Base-by-base conservation (phyloP, 441 rosid species). In the Euphorbia schlechtendalii region DNA sequence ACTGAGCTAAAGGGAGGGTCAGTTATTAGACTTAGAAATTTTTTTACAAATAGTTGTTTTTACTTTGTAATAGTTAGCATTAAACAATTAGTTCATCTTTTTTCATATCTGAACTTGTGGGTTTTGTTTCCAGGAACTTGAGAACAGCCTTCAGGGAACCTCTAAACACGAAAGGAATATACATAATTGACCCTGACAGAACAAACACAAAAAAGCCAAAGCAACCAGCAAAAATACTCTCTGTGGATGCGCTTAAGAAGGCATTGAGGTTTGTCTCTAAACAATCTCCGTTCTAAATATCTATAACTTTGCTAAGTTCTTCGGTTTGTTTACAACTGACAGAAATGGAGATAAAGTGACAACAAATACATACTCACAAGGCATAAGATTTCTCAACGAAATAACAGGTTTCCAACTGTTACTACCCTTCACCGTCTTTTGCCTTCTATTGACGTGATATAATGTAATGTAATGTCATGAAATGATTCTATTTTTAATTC, bases 1-100 rank as follows among this genome's bases (percentile, higher is more conserved):
- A 71, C 86, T 62, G 92, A 91, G 79, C 85, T 91, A 70, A 86
- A 85, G 77, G 98, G 96, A 80, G 96, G 98, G 98, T 91, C 82
- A 20, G 90, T 64, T n/a, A 71, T 61, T 69, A 57, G 46, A 69
- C 3, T 59, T 43, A 56, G 49, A 36, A 27, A 49, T 45, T 69
- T 61, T 58, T 52, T 59, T 41, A 48, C 25, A n/a, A 34, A 38
- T 46, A 38, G 21, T 27, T 3, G 27, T 48, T 18, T 60, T 68
- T 66, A 12, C 18, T n/a, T n/a, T n/a, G n/a, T n/a, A n/a, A n/a
- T n/a, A n/a, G n/a, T n/a, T n/a, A n/a, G n/a, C n/a, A n/a, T n/a
- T n/a, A n/a, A n/a, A n/a, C n/a, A n/a, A n/a, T n/a, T n/a, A 36
- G 48, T 34, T 56, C 45, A 36, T 15, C 61, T 57, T 49, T 49